A percentile compares a stretch with the other conserved stretches of the same genome.
Conservation (phyloP, 371 early-diverging fungal genomes). For the Haplosporangium sp. region DNA sequence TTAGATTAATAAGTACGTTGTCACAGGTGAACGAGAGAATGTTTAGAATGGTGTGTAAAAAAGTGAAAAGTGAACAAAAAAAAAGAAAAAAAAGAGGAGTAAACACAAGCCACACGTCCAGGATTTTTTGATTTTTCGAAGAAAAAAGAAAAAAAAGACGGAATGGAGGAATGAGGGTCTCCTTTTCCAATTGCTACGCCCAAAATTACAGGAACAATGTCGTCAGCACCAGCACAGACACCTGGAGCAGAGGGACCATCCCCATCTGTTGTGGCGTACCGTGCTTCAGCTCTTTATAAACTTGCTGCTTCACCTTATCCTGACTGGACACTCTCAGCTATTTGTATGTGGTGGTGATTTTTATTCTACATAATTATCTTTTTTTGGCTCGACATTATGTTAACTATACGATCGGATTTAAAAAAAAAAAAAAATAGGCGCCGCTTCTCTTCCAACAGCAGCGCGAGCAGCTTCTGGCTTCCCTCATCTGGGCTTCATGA, state of each 20-base stretch:
- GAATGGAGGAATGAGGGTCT: background rate
- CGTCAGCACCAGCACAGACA: conserved; percentile 7
- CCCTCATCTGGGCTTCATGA: conserved; percentile 50
- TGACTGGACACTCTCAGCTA: conserved; percentile 49
- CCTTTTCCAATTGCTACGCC: background rate
- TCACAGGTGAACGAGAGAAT: background rate
- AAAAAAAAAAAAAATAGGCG: conserved; percentile 14
- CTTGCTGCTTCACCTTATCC: conserved; percentile 42
- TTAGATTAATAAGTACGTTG: background rate
- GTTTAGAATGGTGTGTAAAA: background rate
- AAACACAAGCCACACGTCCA: conserved; percentile 14
- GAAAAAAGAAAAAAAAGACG: background rate
- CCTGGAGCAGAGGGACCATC: background rate
- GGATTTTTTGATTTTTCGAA: background rate
- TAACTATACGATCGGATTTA: background rate
- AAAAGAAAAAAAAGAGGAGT: conserved; percentile 1
- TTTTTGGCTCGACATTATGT: background rate
- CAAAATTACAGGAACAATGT: conserved; percentile 8
- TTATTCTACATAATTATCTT: too few relatives aligned
- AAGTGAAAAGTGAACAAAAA: conserved; percentile 19
- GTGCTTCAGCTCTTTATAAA: conserved; percentile 30
- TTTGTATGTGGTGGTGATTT: conserved; percentile 17
- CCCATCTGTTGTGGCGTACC: conserved; percentile 24
- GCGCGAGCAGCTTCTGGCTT: conserved; percentile 26
- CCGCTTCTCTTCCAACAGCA: conserved; percentile 30